These are phyloP conservation scores for Colletotrichum echinochloae DNA, from an alignment of 2,329 filamentous ascomycete genomes.

Conservation along the genomic window DNA sequence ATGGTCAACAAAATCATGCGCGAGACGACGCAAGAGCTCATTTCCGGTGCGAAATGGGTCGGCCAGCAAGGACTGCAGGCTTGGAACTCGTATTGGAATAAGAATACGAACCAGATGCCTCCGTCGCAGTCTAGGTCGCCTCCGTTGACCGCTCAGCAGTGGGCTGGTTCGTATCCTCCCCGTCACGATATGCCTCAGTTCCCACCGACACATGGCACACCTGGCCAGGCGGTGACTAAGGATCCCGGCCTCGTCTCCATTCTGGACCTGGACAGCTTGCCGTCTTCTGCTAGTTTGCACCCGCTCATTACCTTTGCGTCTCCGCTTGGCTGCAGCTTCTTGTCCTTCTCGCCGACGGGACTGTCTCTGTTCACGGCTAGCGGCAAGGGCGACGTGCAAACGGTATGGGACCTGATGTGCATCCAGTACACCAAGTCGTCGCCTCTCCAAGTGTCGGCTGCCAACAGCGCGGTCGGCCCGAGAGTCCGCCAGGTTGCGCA, in stretches of 20 bases:
- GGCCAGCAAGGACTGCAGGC: slow-evolving; percentile 81
- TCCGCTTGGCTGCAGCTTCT: slow-evolving; percentile 81
- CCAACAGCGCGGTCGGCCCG: slow-evolving; percentile 60
- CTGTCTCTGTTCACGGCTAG: slow-evolving; percentile 82
- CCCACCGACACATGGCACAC: slow-evolving; percentile 79
- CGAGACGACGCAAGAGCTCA: slow-evolving; percentile 82
- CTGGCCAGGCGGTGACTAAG: slow-evolving; percentile 67
- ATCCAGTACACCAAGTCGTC: slow-evolving; percentile 73
- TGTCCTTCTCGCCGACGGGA: slow-evolving; percentile 82
- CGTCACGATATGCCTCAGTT: slow-evolving; percentile 69
- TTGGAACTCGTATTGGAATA: slow-evolving; percentile 86
- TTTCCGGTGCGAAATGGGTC: slow-evolving; percentile 80
- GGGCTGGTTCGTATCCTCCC: slow-evolving; percentile 58
- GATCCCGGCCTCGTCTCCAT: slow-evolving; percentile 83
- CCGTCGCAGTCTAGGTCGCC: slow-evolving; percentile 60
- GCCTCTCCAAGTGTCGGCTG: slow-evolving; percentile 63
- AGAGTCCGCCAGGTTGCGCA: slow-evolving; percentile 86
- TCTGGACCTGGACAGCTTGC: slow-evolving; percentile 74
- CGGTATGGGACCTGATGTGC: slow-evolving; percentile 82
- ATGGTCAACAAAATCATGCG: slow-evolving; percentile 82
- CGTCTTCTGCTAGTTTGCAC: slow-evolving; percentile 63
- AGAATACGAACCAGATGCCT: slow-evolving; percentile 59
- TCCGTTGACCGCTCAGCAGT: slow-evolving; percentile 58
- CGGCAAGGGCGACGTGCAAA: slow-evolving; percentile 85
- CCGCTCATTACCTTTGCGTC: slow-evolving; percentile 78